phyloP scores from a whole-genome alignment of 805 yeast species.

The Barnettozyma vustinii region DNA sequence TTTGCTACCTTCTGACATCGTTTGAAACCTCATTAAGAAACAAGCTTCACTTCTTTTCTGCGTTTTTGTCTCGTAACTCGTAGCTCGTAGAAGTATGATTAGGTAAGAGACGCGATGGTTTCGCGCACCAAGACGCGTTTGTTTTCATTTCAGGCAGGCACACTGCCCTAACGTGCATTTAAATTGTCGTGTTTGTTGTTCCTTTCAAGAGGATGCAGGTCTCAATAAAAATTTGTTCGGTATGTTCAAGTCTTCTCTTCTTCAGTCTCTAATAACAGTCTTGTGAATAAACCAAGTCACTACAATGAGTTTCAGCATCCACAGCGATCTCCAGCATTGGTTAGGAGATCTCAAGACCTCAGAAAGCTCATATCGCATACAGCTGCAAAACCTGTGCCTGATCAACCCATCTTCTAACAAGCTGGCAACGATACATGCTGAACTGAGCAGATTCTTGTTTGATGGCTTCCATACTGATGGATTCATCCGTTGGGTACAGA shows the following conservation, averaged over 20 bases:
- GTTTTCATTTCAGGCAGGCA: background rate
- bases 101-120: background rate
- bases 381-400: slow-evolving; percentile 4
- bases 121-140: background rate
- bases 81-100: background rate
- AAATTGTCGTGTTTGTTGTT: background rate
- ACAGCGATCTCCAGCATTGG: slow-evolving; percentile 2
- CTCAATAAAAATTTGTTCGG: background rate
- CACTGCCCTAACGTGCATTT: background rate
- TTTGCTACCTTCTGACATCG: too few species aligned
- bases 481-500: slow-evolving; percentile 6
- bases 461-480: slow-evolving; percentile 1
- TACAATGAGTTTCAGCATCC: slow-evolving; percentile 7
- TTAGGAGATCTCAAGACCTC: background rate
- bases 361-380: slow-evolving; percentile 1
- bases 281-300: background rate
- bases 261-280: background rate
- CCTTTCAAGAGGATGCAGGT: background rate
- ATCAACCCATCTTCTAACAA: background rate
- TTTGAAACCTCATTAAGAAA: background rate
- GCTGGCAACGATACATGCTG: slow-evolving; percentile 6
- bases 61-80: too few species aligned
- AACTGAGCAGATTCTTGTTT: slow-evolving; percentile 3
- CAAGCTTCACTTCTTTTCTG: background rate
- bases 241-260: background rate